Percentiles rank a stretch among this genome's conserved stretches.
These are phyloP conservation scores for Rhinocladiella mackenziei DNA, from an alignment of 2,329 filamentous ascomycete genomes.

Conservation along the genomic window DNA sequence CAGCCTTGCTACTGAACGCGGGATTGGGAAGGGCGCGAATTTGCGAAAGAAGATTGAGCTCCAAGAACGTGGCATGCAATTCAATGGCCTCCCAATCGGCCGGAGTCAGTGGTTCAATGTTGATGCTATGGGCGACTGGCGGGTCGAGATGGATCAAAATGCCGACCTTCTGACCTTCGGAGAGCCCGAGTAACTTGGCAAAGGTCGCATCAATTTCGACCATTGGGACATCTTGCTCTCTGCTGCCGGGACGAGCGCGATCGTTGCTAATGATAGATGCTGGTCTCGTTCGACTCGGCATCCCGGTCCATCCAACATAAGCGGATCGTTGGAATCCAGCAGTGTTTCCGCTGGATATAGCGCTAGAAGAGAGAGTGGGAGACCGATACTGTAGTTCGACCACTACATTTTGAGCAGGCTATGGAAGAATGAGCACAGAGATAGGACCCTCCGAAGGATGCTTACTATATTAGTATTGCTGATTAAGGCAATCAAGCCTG, in stretches of 20 bases:
- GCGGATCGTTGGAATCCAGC: constrained; percentile 61
- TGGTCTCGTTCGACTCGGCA: constrained; percentile 84
- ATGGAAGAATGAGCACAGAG: constrained; percentile 5
- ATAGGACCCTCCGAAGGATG: constrained; percentile 16
- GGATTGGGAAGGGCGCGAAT: constrained; percentile 92
- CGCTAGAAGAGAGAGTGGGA: constrained; percentile 47
- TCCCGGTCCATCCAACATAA: constrained; percentile 94
- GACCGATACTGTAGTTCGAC: constrained; percentile 80
- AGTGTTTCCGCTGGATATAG: constrained; percentile 45
- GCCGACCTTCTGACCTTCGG: constrained; percentile 72
- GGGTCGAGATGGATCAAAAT: constrained; percentile 79
- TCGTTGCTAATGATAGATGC: constrained; percentile 61
- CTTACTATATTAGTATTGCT: constrained; percentile 86
- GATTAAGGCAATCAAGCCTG: constrained; percentile 76
- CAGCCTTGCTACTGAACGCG: constrained; percentile 51
- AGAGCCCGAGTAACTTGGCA: constrained; percentile 69
- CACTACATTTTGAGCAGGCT: constrained; percentile 84
- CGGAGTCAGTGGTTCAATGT: constrained; percentile 91
- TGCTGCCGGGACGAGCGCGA: constrained; percentile 61
- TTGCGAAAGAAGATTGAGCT: constrained; percentile 87
- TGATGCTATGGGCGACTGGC: constrained; percentile 84
- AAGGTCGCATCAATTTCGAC: constrained; percentile 87
- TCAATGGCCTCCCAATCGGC: constrained; percentile 99
- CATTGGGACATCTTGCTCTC: constrained; percentile 70
- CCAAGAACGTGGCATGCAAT: constrained; percentile 89